phyloP scores from a whole-genome alignment of 208 protist genomes.

The Leishmania braziliensis region DNA sequence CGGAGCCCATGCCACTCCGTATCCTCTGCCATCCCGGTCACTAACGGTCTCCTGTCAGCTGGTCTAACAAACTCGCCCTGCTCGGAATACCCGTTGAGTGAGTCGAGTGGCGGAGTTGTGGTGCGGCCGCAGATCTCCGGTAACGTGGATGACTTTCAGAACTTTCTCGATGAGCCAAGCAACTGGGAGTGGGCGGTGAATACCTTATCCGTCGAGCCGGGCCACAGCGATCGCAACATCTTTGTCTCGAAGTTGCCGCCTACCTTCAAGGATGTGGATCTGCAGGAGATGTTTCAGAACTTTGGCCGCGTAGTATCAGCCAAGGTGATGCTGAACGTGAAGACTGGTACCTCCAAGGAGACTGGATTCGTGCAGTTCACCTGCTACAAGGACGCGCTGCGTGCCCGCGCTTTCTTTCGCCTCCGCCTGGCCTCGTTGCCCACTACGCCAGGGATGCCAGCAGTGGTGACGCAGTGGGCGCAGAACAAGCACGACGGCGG shows the following conservation, averaged over 20 bases:
- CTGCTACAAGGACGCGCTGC: constrained; percentile 9
- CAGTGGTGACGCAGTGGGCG: constrained; percentile 69
- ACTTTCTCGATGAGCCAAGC: constrained; percentile 15
- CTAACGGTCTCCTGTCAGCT: neutral
- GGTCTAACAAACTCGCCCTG: constrained; percentile 14
- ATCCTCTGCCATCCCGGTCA: neutral
- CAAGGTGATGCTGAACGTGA: constrained; percentile 59
- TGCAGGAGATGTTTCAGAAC: constrained; percentile 34
- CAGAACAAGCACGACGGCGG: constrained; percentile 67
- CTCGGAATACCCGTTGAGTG: constrained; percentile 21
- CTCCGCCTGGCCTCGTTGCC: constrained; percentile 6
- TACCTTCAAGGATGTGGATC: constrained; percentile 33
- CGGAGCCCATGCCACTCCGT: constrained; percentile 6
- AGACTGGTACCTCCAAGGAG: constrained; percentile 46
- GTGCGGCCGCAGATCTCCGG: constrained; percentile 15
- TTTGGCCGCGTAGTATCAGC: constrained; percentile 44
- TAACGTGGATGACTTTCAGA: constrained; percentile 19
- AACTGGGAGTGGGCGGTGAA: constrained; percentile 32
- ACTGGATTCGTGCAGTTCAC: constrained; percentile 55
- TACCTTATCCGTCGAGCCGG: constrained; percentile 14
- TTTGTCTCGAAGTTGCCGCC: constrained; percentile 47
- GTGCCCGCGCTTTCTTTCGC: constrained; percentile 16
- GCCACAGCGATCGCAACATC: constrained; percentile 48
- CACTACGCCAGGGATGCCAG: constrained; percentile 26
- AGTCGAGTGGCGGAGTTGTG: neutral